Evolutionary conservation across 1,284 basidiomycete genomes (phyloP), one percentile per base, ranked within the genome.

Genomic region (Fomitopsis schrenkii): DNA sequence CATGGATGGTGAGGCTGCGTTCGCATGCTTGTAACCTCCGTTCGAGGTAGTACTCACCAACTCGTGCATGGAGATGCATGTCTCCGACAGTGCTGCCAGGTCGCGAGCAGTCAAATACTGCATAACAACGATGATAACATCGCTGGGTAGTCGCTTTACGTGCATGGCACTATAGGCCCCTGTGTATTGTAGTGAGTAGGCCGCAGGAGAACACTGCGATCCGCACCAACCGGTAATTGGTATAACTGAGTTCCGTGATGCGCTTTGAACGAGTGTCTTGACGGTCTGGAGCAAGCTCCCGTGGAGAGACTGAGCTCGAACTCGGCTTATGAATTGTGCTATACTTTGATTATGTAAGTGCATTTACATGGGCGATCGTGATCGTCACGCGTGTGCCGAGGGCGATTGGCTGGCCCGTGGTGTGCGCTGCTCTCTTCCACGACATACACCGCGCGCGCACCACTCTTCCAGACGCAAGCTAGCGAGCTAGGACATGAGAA

Each of bases 111-210:
- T 69, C 36, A 89, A 76, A 60, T 77, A 69, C 55, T 79, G 75
- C 63, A 88, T 68, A 64, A 89, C 69, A 55, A 83, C 69, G 57
- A 89, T 75, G 63, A 89, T 69, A 59, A 91, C 74, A 71, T 91
- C 89, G 53, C 70, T 72, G 22, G 88, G 86, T 26, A 87, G 75
- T 26, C 72, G 45, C 17, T 61, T 48, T 59, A 71, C 64, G 58
- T 63, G 63, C 64, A 69, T 66, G 61, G 66, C 63, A 58, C 64
- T 33, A 2, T 7, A 45, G 28, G 5, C 14, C 22, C 12, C 1
- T 40, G 38, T 3, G 5, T 0, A 40, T 15, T 40, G 30, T 40
- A 1, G 38, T 40, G 3, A 45, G 17, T 7, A 45, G 15, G 42
- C 42, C 15, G 22, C n/a, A 45, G 22, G 10, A 19, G 42, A 8